Conservation (phyloP, 768 basidiomycete species). For the Tubosaeta brunneosetosa region DNA sequence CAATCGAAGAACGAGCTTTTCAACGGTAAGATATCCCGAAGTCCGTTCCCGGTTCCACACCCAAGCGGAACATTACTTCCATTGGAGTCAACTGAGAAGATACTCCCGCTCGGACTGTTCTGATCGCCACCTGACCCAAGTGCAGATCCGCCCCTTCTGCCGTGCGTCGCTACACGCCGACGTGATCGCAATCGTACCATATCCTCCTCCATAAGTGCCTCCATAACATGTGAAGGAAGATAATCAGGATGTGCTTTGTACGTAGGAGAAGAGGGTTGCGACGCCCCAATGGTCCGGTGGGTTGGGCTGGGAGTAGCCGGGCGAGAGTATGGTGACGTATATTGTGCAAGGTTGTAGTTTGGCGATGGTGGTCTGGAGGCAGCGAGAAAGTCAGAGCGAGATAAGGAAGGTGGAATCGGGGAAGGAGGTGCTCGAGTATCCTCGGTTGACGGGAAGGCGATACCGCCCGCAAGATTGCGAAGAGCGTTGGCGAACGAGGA, state of each 20-base stretch:
- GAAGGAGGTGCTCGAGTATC: slow-evolving; percentile 43
- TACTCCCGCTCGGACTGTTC: slow-evolving; percentile 69
- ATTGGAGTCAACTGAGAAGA: slow-evolving; percentile 72
- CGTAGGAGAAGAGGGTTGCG: slow-evolving; percentile 32
- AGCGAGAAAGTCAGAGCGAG: slow-evolving; percentile 29
- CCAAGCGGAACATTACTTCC: slow-evolving; percentile 67
- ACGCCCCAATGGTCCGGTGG: slow-evolving; percentile 17
- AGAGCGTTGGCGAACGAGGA: slow-evolving; percentile 78
- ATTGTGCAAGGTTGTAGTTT: slow-evolving; percentile 71
- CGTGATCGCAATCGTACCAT: slow-evolving; percentile 85
- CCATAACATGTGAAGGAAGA: slow-evolving; percentile 74
- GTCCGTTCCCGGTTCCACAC: slow-evolving; percentile 73
- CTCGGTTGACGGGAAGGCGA: slow-evolving; percentile 64
- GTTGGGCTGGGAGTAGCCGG: slow-evolving; percentile 41
- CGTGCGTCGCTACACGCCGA: slow-evolving; percentile 39
- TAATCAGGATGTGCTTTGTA: slow-evolving; percentile 47
- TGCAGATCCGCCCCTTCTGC: slow-evolving; percentile 39
- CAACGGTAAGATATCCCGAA: slow-evolving; percentile 82
- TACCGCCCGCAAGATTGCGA: slow-evolving; percentile 63
- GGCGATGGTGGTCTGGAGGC: slow-evolving; percentile 73
- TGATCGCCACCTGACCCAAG: slow-evolving; percentile 38
- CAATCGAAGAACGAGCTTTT: slow-evolving; percentile 94
- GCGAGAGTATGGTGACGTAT: slow-evolving; percentile 69
- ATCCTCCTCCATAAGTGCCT: slow-evolving; percentile 88
- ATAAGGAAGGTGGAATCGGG: slow-evolving; percentile 21